These are phyloP conservation scores for Maudiozyma humilis DNA, from an alignment of 1,139 yeast species.

Conservation along the genomic window DNA sequence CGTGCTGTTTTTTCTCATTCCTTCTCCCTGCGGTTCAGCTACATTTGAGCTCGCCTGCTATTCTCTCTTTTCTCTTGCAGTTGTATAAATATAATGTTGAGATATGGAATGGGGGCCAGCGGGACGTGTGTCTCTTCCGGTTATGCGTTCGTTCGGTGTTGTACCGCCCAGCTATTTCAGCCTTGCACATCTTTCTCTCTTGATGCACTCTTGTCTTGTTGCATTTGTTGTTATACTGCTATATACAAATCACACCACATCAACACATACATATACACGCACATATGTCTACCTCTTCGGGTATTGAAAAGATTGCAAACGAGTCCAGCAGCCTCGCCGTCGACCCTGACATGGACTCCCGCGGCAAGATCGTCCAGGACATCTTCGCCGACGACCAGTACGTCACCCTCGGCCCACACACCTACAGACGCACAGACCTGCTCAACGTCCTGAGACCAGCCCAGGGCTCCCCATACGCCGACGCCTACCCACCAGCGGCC, in stretches of 20 bases:
- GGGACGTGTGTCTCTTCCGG: background rate
- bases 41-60: background rate
- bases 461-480: slow-evolving; percentile 7
- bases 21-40: background rate
- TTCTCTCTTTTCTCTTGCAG: background rate
- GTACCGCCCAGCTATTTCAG: background rate
- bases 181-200: background rate
- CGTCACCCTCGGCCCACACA: slow-evolving; percentile 49
- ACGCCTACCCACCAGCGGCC: slow-evolving; percentile 4
- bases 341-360: background rate
- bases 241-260: no score
- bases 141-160: background rate
- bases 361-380: slow-evolving; percentile 4
- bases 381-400: slow-evolving; percentile 32
- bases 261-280: background rate
- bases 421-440: slow-evolving; percentile 48
- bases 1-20: background rate
- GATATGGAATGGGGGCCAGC: background rate
- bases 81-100: background rate
- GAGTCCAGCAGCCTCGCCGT: background rate
- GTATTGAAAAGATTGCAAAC: slow-evolving; percentile 8
- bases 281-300: slow-evolving; percentile 4
- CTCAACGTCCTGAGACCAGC: slow-evolving; percentile 53
- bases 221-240: no score
- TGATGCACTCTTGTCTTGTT: no score